Evolutionary conservation across 2,329 filamentous ascomycete species (phyloP).

Genomic region (Colletotrichum sublineola): DNA sequence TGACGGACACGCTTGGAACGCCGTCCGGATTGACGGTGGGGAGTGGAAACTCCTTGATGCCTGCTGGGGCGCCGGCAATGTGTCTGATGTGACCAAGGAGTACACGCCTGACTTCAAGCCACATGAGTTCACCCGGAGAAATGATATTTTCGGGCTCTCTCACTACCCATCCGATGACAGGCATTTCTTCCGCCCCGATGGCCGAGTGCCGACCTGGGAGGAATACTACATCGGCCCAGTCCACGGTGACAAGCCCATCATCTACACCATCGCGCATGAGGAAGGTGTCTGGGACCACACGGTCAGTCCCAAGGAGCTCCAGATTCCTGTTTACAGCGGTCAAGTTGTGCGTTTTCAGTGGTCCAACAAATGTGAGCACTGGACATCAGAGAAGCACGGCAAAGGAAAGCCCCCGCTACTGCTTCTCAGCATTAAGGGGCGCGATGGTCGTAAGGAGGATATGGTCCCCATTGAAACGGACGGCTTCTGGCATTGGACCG

Average conservation of each 20-base stretch:
- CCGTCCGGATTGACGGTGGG: conserved; percentile 86
- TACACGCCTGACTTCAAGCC: conserved; percentile 80
- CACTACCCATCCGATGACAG: conserved; percentile 81
- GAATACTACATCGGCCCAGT: conserved; percentile 80
- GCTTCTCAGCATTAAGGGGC: conserved; percentile 75
- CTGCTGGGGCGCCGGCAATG: conserved; percentile 90
- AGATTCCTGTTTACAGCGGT: conserved; percentile 71
- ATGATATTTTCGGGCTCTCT: conserved; percentile 83
- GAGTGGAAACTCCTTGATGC: conserved; percentile 92
- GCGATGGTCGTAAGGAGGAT: conserved; percentile 76
- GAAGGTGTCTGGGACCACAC: conserved; percentile 69
- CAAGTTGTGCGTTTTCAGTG: conserved; percentile 82
- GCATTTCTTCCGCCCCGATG: conserved; percentile 82
- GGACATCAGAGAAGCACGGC: conserved; percentile 79
- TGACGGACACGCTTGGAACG: conserved; percentile 90
- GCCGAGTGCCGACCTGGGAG: conserved; percentile 78
- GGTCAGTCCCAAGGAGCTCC: conserved; percentile 71
- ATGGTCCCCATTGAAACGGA: conserved; percentile 81
- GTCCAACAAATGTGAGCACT: conserved; percentile 83
- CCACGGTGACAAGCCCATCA: conserved; percentile 61
- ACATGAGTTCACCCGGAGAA: conserved; percentile 69
- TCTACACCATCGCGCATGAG: conserved; percentile 59
- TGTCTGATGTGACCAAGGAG: conserved; percentile 63
- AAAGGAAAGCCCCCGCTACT: conserved; percentile 76
- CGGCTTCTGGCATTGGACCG: conserved; percentile 84